phyloP scores from a whole-genome alignment of 352 stramenopile genomes.

The Pythium dissimile region DNA sequence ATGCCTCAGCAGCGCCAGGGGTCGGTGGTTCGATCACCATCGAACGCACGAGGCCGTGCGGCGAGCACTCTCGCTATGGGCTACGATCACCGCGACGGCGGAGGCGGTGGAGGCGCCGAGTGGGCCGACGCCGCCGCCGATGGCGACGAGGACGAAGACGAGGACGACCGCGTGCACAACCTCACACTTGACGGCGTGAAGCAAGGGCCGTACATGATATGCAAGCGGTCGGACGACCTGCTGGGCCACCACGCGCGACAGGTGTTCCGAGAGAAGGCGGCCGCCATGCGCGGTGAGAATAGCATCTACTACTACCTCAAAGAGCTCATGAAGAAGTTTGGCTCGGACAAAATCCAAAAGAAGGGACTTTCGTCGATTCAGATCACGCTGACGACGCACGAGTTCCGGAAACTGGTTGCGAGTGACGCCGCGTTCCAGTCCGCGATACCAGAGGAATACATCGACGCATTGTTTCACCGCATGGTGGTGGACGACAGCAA shows the following conservation, averaged over 20 bases:
- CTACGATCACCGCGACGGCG: background rate
- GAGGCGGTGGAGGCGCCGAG: background rate
- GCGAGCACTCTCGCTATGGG: background rate
- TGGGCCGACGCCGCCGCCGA: background rate
- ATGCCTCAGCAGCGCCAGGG: constrained; percentile 14
- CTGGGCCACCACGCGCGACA: constrained; percentile 75
- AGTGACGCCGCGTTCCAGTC: constrained; percentile 76
- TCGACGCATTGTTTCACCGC: constrained; percentile 73
- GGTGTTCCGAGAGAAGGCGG: constrained; percentile 81
- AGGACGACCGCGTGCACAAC: constrained; percentile 50
- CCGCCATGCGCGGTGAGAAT: constrained; percentile 77
- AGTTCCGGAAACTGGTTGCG: constrained; percentile 74
- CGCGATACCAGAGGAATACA: constrained; percentile 62
- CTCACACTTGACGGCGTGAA: constrained; percentile 78
- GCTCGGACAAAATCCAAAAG: constrained; percentile 31
- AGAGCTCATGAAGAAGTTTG: constrained; percentile 73
- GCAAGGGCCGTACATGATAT: constrained; percentile 79
- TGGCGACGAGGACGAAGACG: constrained; percentile 25
- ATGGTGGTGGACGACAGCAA: constrained; percentile 54
- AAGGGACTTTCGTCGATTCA: constrained; percentile 36
- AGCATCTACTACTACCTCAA: constrained; percentile 86
- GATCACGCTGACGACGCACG: constrained; percentile 57
- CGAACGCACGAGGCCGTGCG: background rate
- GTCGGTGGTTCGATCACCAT: background rate
- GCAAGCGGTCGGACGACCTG: constrained; percentile 80